Percentiles rank a stretch among this genome's conserved stretches.
These are phyloP conservation scores for Chaetomidium leptoderma DNA, from an alignment of 495 filamentous ascomycete genomes.

Conservation along the genomic window DNA sequence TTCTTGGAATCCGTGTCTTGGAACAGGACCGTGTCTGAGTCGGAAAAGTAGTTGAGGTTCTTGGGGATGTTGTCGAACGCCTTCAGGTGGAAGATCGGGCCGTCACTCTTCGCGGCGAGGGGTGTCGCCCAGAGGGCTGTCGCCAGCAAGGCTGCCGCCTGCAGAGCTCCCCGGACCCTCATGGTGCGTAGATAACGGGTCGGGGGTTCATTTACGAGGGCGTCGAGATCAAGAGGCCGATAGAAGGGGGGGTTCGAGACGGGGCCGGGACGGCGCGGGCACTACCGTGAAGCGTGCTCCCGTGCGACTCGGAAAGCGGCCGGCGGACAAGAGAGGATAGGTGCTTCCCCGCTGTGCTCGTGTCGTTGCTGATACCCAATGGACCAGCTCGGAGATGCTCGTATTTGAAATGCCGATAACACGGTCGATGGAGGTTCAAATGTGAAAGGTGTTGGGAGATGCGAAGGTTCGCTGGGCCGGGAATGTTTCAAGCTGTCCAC, in stretches of 20 bases:
- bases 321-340: too few relatives aligned
- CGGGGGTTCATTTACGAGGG: conserved; percentile 28
- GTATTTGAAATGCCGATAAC: neutral
- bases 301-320: neutral
- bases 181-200: conserved; percentile 32
- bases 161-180: conserved; percentile 44
- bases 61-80: conserved; percentile 58
- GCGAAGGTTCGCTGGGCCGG: conserved; percentile 6
- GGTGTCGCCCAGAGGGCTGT: conserved; percentile 38
- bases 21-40: conserved; percentile 71
- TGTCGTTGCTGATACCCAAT: neutral
- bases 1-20: conserved; percentile 52
- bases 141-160: conserved; percentile 40
- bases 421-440: neutral
- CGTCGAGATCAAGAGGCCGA: neutral
- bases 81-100: conserved; percentile 44
- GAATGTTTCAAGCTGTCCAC: conserved; percentile 15
- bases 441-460: neutral
- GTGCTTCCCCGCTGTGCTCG: neutral
- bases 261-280: neutral
- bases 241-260: neutral
- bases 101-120: conserved; percentile 45
- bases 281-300: neutral
- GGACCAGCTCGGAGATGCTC: neutral
- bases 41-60: conserved; percentile 78